These are phyloP conservation scores for Colletotrichum camelliae DNA, from an alignment of 2,329 filamentous ascomycete genomes.

Conservation along the genomic window DNA sequence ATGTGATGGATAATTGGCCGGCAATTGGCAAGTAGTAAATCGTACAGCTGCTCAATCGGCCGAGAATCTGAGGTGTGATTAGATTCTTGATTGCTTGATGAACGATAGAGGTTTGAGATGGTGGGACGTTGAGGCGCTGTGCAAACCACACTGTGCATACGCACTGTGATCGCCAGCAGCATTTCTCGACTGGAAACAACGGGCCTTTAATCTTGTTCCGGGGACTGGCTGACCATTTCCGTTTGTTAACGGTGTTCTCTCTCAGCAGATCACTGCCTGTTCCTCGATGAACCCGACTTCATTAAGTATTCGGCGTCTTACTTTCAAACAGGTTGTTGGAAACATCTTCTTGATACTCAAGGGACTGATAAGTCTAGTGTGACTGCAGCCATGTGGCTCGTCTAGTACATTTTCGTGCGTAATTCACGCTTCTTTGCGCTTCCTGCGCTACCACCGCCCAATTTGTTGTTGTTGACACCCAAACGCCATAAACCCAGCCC, in stretches of 20 bases:
- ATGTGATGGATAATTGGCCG: background rate
- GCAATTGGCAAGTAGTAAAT: background rate
- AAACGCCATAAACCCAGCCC: slow-evolving; percentile 17
- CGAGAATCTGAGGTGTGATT: background rate
- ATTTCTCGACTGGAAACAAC: background rate
- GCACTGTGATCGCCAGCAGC: background rate
- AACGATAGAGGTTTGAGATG: background rate
- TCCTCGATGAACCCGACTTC: background rate
- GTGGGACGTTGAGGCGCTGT: background rate
- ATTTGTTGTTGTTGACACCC: background rate
- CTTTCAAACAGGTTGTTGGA: background rate
- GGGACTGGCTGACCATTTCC: background rate
- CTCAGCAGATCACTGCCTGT: background rate
- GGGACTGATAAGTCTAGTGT: background rate
- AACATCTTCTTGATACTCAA: background rate
- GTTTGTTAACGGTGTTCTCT: background rate
- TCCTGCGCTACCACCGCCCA: background rate
- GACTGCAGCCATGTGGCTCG: background rate
- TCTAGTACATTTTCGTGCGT: background rate
- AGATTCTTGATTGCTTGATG: background rate
- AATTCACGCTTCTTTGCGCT: background rate
- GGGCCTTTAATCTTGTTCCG: background rate
- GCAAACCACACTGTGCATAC: background rate
- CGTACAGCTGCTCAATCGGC: background rate
- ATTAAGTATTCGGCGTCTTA: background rate